These are phyloP conservation scores for Recurvomyces mirabilis DNA, from an alignment of 495 filamentous ascomycete genomes.

Conservation along the genomic window DNA sequence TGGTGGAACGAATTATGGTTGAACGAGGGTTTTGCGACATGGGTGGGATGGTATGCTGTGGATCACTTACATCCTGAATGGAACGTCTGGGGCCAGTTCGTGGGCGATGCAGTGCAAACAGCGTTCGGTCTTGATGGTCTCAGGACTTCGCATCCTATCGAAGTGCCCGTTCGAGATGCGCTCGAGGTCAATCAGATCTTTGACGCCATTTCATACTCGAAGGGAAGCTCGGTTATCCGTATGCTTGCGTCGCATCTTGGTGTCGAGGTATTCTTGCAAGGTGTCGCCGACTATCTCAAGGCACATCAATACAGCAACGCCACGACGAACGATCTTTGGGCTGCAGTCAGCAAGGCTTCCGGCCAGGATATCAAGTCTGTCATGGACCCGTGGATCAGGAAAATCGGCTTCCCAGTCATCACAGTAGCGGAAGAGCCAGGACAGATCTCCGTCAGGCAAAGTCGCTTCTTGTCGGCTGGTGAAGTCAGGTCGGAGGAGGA, in stretches of 20 bases:
- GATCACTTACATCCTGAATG: slow-evolving; percentile 92
- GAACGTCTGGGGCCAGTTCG: slow-evolving; percentile 92
- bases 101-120: slow-evolving; percentile 82
- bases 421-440: slow-evolving; percentile 72
- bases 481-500: slow-evolving; percentile 79
- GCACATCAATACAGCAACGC: slow-evolving; percentile 81
- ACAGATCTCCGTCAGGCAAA: slow-evolving; percentile 72
- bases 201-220: slow-evolving; percentile 88
- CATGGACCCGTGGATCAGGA: slow-evolving; percentile 90
- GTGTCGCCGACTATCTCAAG: slow-evolving; percentile 81
- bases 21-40: slow-evolving; percentile 88
- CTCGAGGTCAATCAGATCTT: slow-evolving; percentile 95
- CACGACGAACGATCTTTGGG: slow-evolving; percentile 86
- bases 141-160: slow-evolving; percentile 85
- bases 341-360: slow-evolving; percentile 76
- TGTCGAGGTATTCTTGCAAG: slow-evolving; percentile 72
- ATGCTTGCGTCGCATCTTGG: slow-evolving; percentile 87
- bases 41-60: slow-evolving; percentile 91
- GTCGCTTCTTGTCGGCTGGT: slow-evolving; percentile 78
- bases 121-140: slow-evolving; percentile 82
- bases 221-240: slow-evolving; percentile 88
- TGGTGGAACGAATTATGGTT: slow-evolving; percentile 96
- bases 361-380: slow-evolving; percentile 74
- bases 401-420: slow-evolving; percentile 85
- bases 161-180: slow-evolving; percentile 80